Base-by-base conservation (phyloP, 2,329 filamentous ascomycete genomes). In the Apiospora phragmitis region DNA sequence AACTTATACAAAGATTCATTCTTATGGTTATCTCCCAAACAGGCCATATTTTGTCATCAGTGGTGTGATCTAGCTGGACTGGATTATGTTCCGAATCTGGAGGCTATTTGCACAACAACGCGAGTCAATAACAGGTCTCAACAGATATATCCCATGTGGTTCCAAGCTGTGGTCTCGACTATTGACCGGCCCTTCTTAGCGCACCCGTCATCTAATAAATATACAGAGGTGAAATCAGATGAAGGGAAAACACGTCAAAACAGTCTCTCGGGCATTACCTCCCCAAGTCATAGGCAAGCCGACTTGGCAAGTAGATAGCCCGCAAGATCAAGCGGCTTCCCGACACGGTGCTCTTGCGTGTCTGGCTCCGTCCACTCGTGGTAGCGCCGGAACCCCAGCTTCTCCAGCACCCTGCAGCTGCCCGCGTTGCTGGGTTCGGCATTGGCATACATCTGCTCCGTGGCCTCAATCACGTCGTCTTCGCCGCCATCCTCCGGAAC, bases 401-500 rank as follows among this genome's bases (percentile, higher is more conserved):
- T 79, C 69, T 74, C 72, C 35, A 79, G 71, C 32, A 79, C 74
- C 68, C 68, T 74, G 21, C 68, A 71, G 68, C 77, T 79, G 59
- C 49, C 73, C 8, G 66, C 43, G 62, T 79, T 78, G 35, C 73
- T 69, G 12, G 68, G 68, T 7, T 71, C 76, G n/a, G 75, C 70
- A 45, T 74, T 71, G 3, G 77, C 77, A 18, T 68, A 73, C 7
- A 79, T 41, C 29, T 73, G 74, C 71, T 78, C 70, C 35, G 18
- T 11, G 35, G 67, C 65, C 26, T 51, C 43, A 18, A 4, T 18
- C 29, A 12, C 29, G 14, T 7, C 47, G 5, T n/a, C n/a, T 9
- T n/a, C n/a, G n/a, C 14, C 47, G 11, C 9, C 35, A 18, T n/a
- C 67, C 80, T 73, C 85, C 8, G 38, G 38, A 80, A 75, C n/a